phyloP scores from a whole-genome alignment of 2,329 filamentous ascomycete species.

The Pochonia chlamydosporia region DNA sequence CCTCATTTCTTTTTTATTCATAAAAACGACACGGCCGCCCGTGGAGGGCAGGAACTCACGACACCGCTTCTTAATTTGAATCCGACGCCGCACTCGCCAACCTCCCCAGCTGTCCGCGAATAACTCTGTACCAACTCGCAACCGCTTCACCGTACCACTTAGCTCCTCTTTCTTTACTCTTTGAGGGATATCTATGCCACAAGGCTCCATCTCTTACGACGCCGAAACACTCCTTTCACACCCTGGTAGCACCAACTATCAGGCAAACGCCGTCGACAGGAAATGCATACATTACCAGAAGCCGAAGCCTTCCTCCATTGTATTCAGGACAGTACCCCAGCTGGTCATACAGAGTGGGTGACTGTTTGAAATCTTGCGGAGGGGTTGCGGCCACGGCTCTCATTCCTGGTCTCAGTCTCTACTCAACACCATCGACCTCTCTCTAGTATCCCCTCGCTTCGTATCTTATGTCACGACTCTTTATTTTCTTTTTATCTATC shows the following conservation, averaged over 20 bases:
- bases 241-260: neutral
- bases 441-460: constrained; percentile 9
- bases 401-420: constrained; percentile 17
- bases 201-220: neutral
- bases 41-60: neutral
- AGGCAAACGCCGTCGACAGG: neutral
- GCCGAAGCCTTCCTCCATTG: neutral
- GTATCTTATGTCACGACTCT: constrained; percentile 5
- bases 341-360: neutral
- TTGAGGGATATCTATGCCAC: neutral
- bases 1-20: constrained; percentile 4
- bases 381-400: neutral
- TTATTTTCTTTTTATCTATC: constrained; percentile 7
- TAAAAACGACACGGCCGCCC: constrained; percentile 6
- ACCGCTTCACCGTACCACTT: neutral
- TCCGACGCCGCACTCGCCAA: neutral
- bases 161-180: neutral
- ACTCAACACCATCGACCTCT: constrained; percentile 19
- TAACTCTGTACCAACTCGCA: constrained; percentile 3
- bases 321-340: neutral
- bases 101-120: neutral
- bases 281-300: neutral
- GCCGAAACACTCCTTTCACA: constrained; percentile 3
- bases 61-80: neutral
- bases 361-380: neutral